Evolutionary conservation across 768 basidiomycete species (phyloP).

Genomic region (Tricholoma bakamatsutake): DNA sequence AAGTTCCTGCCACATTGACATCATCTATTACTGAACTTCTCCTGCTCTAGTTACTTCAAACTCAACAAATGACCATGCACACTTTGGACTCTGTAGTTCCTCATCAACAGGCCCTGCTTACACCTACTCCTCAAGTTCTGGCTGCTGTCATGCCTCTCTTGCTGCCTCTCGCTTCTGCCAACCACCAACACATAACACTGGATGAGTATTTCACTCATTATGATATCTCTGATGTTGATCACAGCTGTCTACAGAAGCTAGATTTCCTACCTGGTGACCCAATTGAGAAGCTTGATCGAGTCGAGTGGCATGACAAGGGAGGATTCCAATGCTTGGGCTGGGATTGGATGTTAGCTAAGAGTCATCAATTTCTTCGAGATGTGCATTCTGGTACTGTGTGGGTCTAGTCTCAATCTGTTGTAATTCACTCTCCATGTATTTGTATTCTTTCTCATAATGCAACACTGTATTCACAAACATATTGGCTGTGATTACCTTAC

Average conservation of each 20-base stretch:
- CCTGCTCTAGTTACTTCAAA: too few relatives aligned
- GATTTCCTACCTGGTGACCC: background rate
- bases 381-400: background rate
- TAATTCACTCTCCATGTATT: too few relatives aligned
- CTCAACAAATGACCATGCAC: background rate
- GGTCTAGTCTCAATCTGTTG: background rate
- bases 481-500: too few relatives aligned
- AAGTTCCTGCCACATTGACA: too few relatives aligned
- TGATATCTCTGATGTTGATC: background rate
- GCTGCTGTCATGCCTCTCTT: background rate
- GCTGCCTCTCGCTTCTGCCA: background rate
- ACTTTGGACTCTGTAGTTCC: background rate
- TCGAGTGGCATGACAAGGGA: background rate
- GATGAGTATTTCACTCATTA: background rate
- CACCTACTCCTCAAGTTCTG: background rate
- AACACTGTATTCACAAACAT: too few relatives aligned
- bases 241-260: background rate
- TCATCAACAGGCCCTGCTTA: background rate
- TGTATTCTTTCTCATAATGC: too few relatives aligned
- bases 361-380: background rate
- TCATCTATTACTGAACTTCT: too few relatives aligned
- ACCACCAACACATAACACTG: background rate
- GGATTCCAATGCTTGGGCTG: background rate
- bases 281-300: background rate
- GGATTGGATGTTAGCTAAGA: background rate